Conservation (phyloP, 2,329 filamentous ascomycete genomes). For the Teratosphaeria viscida region DNA sequence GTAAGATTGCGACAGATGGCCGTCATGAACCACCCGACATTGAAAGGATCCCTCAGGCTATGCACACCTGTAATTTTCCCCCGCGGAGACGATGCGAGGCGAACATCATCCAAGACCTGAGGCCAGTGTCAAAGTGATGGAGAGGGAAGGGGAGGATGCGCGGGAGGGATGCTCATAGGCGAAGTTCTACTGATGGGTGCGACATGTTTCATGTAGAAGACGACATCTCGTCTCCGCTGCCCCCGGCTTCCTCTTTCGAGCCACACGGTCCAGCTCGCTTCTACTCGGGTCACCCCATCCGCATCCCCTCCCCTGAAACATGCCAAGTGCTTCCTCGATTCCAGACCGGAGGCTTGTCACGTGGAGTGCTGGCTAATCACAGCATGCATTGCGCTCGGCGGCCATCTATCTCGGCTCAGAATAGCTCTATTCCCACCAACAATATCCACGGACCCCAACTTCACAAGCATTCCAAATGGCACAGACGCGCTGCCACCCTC, state of each 20-base stretch:
- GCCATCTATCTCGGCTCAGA: not conserved
- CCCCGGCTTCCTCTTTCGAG: not conserved
- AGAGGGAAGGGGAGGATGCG: not conserved
- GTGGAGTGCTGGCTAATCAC: not conserved
- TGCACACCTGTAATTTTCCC: not conserved
- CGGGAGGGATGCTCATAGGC: not conserved
- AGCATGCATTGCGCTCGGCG: not conserved
- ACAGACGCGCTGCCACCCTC: not conserved
- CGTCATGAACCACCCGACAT: not conserved
- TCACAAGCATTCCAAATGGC: not conserved
- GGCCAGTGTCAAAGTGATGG: not conserved
- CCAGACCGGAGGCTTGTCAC: no score
- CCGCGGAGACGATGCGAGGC: not conserved
- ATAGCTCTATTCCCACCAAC: not conserved
- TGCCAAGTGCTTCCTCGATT: not conserved
- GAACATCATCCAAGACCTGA: not conserved
- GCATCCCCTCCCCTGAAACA: no score
- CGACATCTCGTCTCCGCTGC: not conserved
- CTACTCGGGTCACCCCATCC: not conserved
- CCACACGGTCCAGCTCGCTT: not conserved
- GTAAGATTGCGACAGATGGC: not conserved
- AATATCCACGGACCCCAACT: no score
- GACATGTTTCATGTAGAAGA: not conserved
- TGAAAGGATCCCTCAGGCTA: not conserved
- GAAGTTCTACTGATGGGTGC: not conserved